These are phyloP conservation scores for Cystobasidium pallidum DNA, from an alignment of 1,284 basidiomycete genomes.

Conservation along the genomic window DNA sequence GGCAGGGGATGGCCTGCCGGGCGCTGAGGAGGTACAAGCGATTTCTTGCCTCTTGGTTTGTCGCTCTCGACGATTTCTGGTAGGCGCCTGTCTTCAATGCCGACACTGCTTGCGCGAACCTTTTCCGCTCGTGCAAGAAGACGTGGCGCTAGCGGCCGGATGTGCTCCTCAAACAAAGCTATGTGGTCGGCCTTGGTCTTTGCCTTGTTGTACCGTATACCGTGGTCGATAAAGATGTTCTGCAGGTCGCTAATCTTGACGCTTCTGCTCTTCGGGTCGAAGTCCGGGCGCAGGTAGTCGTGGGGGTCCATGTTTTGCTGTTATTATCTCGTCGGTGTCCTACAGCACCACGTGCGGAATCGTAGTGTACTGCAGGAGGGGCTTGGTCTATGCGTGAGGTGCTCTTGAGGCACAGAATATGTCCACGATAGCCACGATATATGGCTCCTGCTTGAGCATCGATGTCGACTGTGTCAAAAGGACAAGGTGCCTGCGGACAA, in stretches of 20 bases:
- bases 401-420: not conserved
- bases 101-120: slow-evolving; percentile 54
- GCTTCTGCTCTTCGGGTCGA: slow-evolving; percentile 68
- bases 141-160: slow-evolving; percentile 67
- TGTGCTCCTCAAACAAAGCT: slow-evolving; percentile 73
- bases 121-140: slow-evolving; percentile 50
- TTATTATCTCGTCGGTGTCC: not conserved
- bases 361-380: not conserved
- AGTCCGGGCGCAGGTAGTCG: slow-evolving; percentile 69
- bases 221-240: slow-evolving; percentile 78
- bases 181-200: slow-evolving; percentile 87
- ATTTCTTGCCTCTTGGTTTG: slow-evolving; percentile 52
- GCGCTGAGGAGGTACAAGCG: slow-evolving; percentile 61
- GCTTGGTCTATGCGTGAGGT: not conserved
- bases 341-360: not conserved
- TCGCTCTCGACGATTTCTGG: slow-evolving; percentile 47
- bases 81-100: slow-evolving; percentile 67
- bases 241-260: slow-evolving; percentile 81
- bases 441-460: too few relatives aligned
- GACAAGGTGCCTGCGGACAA: too few relatives aligned
- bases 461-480: too few relatives aligned
- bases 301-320: slow-evolving; percentile 18
- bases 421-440: too few relatives aligned
- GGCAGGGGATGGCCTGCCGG: slow-evolving; percentile 58
- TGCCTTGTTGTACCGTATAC: slow-evolving; percentile 72